phyloP scores from a whole-genome alignment of 2,329 filamentous ascomycete genomes.

The Colletotrichum eremochloae region DNA sequence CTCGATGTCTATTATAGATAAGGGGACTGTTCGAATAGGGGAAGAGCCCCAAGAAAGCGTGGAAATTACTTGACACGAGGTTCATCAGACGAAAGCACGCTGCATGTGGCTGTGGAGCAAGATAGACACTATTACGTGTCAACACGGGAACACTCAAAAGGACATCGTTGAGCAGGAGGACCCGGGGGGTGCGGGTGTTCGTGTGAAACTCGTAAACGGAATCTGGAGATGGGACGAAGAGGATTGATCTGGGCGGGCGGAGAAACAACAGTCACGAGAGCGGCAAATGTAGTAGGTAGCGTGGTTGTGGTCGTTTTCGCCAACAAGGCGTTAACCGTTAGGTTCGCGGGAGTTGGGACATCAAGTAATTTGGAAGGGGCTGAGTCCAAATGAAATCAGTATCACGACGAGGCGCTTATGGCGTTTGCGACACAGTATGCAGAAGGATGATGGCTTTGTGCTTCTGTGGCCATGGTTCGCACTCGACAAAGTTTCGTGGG shows the following conservation, averaged over 20 bases:
- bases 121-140: slow-evolving; percentile 19
- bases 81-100: slow-evolving; percentile 25
- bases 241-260: slow-evolving; percentile 11
- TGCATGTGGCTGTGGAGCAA: neutral
- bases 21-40: neutral
- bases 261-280: neutral
- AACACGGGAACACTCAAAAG: slow-evolving; percentile 3
- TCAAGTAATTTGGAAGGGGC: neutral
- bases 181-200: neutral
- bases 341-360: neutral
- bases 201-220: slow-evolving; percentile 24
- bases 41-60: neutral
- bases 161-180: neutral
- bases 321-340: slow-evolving; percentile 15
- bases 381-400: neutral
- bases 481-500: neutral
- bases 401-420: slow-evolving; percentile 16
- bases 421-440: slow-evolving; percentile 3
- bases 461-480: neutral
- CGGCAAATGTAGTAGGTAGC: neutral
- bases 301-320: neutral
- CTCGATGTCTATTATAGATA: neutral
- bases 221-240: slow-evolving; percentile 32
- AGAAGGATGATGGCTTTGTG: neutral
- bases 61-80: neutral